Evolutionary conservation across 139 green algal genomes (phyloP).

Genomic region (Tetradesmus lagerheimii): DNA sequence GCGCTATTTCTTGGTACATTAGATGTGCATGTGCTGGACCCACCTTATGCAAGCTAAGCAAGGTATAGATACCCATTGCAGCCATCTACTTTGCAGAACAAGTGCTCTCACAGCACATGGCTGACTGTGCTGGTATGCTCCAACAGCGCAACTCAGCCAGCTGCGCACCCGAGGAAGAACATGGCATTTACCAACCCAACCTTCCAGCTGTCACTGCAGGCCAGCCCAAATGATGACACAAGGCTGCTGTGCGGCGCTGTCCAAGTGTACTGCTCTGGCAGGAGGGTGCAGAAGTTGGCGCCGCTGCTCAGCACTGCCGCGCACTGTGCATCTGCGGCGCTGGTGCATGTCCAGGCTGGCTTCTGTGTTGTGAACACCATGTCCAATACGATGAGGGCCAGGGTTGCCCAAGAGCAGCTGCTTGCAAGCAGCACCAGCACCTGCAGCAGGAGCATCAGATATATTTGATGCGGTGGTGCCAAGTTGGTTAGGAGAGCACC

Average conservation of each 20-base stretch:
- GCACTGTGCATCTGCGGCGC: background rate
- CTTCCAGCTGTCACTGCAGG: slow-evolving; percentile 29
- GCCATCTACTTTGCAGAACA: too few species aligned
- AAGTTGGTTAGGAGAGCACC: too few species aligned
- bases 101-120: too few species aligned
- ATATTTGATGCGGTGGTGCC: too few species aligned
- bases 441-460: background rate
- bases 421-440: background rate
- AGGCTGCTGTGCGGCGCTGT: background rate
- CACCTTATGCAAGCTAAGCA: too few species aligned
- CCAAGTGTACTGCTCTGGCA: background rate
- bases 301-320: background rate
- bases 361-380: slow-evolving; percentile 42
- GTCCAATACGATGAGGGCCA: background rate
- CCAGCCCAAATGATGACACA: background rate
- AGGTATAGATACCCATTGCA: too few species aligned
- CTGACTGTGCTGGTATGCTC: too few species aligned
- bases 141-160: too few species aligned
- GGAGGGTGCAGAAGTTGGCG: background rate
- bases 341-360: background rate
- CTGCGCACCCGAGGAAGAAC: slow-evolving; percentile 38
- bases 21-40: too few species aligned
- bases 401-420: slow-evolving; percentile 3
- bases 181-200: slow-evolving; percentile 1
- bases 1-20: too few species aligned